phyloP scores from a whole-genome alignment of 768 basidiomycete species.

The Infundibulicybe gibba region DNA sequence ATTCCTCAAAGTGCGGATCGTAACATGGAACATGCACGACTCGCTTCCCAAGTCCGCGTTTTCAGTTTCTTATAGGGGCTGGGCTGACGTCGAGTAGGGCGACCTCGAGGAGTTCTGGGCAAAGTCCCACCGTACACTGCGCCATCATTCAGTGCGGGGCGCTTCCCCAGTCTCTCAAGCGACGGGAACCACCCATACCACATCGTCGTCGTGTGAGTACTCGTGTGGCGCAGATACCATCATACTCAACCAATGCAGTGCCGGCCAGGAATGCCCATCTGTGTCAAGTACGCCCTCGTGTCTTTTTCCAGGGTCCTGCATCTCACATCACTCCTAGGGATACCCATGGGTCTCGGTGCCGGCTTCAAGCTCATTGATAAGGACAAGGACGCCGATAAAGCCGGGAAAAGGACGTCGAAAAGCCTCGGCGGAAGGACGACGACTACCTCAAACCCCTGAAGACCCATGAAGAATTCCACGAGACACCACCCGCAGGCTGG shows the following conservation, averaged over 20 bases:
- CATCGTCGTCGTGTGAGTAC: constrained; percentile 68
- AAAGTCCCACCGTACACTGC: constrained; percentile 43
- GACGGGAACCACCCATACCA: constrained; percentile 70
- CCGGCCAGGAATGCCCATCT: constrained; percentile 83
- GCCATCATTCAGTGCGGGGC: constrained; percentile 18
- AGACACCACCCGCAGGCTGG: constrained; percentile 53
- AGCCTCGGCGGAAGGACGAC: constrained; percentile 19
- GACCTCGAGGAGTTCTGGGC: constrained; percentile 72
- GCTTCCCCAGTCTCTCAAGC: constrained; percentile 43
- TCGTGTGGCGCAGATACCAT: not conserved
- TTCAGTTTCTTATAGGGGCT: not conserved
- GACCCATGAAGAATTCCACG: constrained; percentile 32
- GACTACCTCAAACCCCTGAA: constrained; percentile 28
- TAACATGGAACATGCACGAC: constrained; percentile 89
- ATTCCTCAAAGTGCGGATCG: constrained; percentile 57
- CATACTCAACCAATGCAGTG: constrained; percentile 21
- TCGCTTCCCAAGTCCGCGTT: constrained; percentile 66
- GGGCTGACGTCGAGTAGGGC: constrained; percentile 41
- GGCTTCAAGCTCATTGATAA: constrained; percentile 66
- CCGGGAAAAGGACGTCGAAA: constrained; percentile 34
- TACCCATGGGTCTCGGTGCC: constrained; percentile 76
- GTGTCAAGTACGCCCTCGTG: constrained; percentile 29
- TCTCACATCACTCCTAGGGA: constrained; percentile 35
- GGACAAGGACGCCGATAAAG: constrained; percentile 34
- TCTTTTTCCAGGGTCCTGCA: not conserved